Conservation (phyloP, 768 basidiomycete genomes). For the Piloderma croceum region DNA sequence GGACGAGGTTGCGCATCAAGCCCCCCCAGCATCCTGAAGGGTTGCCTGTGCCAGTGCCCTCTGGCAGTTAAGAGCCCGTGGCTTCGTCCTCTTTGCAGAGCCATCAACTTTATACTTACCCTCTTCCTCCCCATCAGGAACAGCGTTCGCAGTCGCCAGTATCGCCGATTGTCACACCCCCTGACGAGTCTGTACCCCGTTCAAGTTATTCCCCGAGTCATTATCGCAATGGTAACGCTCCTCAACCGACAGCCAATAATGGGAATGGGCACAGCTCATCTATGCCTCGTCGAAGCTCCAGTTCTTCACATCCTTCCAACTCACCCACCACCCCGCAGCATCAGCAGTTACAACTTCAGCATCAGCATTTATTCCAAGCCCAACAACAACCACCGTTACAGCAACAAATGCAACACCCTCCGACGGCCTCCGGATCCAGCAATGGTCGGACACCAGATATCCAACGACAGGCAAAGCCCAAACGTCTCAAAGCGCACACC, state of each 20-base stretch:
- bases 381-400: slow-evolving; percentile 5
- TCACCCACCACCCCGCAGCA: slow-evolving; percentile 5
- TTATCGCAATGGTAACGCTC: too few species aligned
- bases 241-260: too few species aligned
- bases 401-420: slow-evolving; percentile 4
- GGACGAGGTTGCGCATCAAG: slow-evolving; percentile 45
- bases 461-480: slow-evolving; percentile 57
- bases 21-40: slow-evolving; percentile 35
- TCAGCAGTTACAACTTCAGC: slow-evolving; percentile 10
- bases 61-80: too few species aligned
- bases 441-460: not conserved
- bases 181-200: too few species aligned
- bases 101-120: too few species aligned
- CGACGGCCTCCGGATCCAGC: slow-evolving; percentile 1
- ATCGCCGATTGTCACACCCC: too few species aligned
- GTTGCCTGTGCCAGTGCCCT: slow-evolving; percentile 11
- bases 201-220: too few species aligned
- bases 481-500: slow-evolving; percentile 74
- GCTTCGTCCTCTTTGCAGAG: too few species aligned
- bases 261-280: too few species aligned
- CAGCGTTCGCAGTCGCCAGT: too few species aligned
- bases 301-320: slow-evolving; percentile 7
- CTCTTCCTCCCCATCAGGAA: too few species aligned
- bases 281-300: too few species aligned
- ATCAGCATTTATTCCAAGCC: slow-evolving; percentile 7